Evolutionary conservation across 2,329 filamentous ascomycete species (phyloP).

Genomic region (Venturia carpophila): DNA sequence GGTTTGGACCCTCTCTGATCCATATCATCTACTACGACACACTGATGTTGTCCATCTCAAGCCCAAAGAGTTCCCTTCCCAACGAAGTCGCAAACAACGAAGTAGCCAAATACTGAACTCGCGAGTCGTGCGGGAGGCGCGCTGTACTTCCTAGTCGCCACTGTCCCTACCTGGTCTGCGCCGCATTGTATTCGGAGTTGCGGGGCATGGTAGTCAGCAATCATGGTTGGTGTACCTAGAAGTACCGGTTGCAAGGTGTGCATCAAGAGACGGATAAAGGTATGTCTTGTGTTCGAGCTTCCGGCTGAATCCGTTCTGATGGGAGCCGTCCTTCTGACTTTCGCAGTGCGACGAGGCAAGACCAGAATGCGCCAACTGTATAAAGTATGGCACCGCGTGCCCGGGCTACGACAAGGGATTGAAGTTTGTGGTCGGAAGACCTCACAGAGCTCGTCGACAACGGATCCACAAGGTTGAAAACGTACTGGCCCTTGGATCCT

Average conservation of each 20-base stretch:
- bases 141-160: too few relatives aligned
- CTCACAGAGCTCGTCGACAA: conserved; percentile 15
- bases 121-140: neutral
- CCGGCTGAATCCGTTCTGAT: too few relatives aligned
- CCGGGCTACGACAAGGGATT: conserved; percentile 13
- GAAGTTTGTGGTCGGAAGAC: conserved; percentile 15
- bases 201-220: neutral
- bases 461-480: conserved; percentile 7
- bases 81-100: neutral
- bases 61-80: neutral
- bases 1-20: neutral
- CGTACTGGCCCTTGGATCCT: neutral
- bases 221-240: conserved; percentile 16
- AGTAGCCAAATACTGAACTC: neutral
- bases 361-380: conserved; percentile 13
- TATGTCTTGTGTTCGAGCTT: neutral
- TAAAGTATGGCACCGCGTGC: conserved; percentile 14
- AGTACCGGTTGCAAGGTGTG: conserved; percentile 15
- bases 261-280: conserved; percentile 16
- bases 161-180: neutral
- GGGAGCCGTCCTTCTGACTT: neutral
- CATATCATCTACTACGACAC: neutral
- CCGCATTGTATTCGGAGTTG: neutral
- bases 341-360: conserved; percentile 13
- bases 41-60: neutral